Evolutionary conservation across 805 yeast species (phyloP), one percentile per base, ranked within the genome.

Genomic region (Osmozyma mogii): DNA sequence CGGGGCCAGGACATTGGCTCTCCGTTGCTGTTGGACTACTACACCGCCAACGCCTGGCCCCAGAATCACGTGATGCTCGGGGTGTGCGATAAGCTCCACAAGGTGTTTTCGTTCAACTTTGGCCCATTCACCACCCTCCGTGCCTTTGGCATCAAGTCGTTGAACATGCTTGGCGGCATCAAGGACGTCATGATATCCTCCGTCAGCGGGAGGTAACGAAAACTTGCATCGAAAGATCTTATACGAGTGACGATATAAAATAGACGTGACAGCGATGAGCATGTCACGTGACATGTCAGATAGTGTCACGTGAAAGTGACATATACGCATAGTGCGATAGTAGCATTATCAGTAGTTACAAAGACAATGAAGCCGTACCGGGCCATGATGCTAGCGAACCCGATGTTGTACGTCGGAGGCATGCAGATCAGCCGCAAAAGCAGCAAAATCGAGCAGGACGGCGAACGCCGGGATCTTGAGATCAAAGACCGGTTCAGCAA

Each of bases 1-100:
- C 65, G 95, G 25, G 98, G 98, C 0, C 65, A 83, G 34, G 98
- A 92, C 47, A 79, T 89, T 30, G 98, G 98, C 3, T 69, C 79
- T 15, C 59, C 77, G 10, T 59, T 88, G 37, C 85, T 83, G 6
- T 65, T 92, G 22, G 96, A 89, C 52, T 84, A 87, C 5, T 92
- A 83, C 58, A 84, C 85, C 68, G 72, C 84, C 15, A 76, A 76
- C n/a, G 70, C 94, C 38, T 88, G 77, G 59, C 81, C 88, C 0
- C 65, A 65, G 23, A 92, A 92, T 52, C 94, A 87, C 51, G 66
- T 73, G 29, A 58, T 88, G 40, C 59, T 92, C 27, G 96, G 96
- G 0, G 79, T 83, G 19, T 92, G 92, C 27, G 98, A 92, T 55
- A 87, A 87, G 54, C 58, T 92, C 36, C 95, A 88, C 57, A 92